Conservation (phyloP, 1,284 basidiomycete genomes). For the Trichosporon inkin region DNA sequence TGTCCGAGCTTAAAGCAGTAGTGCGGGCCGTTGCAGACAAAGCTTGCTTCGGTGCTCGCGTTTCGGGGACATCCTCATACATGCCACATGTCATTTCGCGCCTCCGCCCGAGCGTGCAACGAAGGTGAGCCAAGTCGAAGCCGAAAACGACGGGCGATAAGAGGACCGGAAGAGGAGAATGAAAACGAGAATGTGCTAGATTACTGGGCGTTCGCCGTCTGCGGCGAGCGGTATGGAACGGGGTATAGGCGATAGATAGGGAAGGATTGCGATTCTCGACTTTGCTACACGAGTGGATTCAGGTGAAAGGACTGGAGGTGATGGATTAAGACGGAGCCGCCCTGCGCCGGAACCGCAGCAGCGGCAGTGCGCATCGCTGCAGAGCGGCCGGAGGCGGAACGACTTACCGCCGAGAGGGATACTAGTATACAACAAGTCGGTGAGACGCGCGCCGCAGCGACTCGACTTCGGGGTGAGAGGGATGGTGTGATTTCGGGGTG, state of each 20-base stretch:
- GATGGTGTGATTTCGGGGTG: background rate
- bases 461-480: too few species aligned
- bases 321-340: too few species aligned
- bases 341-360: too few species aligned
- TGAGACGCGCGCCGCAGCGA: too few species aligned
- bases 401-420: too few species aligned
- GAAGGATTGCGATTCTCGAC: background rate
- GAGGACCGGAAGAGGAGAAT: background rate
- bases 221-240: background rate
- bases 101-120: background rate
- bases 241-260: background rate
- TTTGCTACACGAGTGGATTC: background rate
- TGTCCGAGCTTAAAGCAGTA: background rate
- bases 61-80: background rate
- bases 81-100: background rate
- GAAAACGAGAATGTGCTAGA: constrained; percentile 1
- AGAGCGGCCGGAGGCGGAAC: too few species aligned
- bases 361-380: too few species aligned
- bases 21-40: too few species aligned
- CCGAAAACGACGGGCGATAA: background rate
- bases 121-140: background rate
- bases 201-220: background rate
- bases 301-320: background rate
- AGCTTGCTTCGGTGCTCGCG: too few species aligned
- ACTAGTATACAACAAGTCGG: too few species aligned